These are phyloP conservation scores for Luffa acutangula DNA, from an alignment of 306 rosid species.

Conservation along the genomic window DNA sequence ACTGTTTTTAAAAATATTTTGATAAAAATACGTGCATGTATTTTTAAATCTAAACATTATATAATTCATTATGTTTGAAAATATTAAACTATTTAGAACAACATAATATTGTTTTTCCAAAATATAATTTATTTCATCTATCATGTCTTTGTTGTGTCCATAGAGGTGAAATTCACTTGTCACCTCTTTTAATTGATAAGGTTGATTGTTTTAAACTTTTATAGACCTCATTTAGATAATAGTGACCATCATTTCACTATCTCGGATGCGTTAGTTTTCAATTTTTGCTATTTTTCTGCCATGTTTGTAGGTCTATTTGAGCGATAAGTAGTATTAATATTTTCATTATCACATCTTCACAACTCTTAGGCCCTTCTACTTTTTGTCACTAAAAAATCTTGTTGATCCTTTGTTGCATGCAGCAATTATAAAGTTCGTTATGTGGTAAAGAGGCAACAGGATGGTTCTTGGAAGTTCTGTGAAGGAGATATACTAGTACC, in stretches of 20 bases:
- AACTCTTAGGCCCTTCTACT: not conserved
- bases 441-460: slow-evolving; percentile 59
- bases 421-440: slow-evolving; percentile 81
- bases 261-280: not conserved
- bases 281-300: not conserved
- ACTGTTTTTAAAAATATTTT: too few species aligned
- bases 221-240: not conserved
- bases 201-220: not conserved
- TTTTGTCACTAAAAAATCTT: not conserved
- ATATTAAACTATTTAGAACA: too few species aligned
- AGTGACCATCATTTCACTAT: not conserved
- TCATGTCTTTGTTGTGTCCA: too few species aligned
- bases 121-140: too few species aligned
- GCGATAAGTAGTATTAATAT: not conserved
- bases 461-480: slow-evolving; percentile 96
- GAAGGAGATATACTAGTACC: slow-evolving; percentile 53
- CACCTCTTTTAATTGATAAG: not conserved
- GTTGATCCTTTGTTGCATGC: slow-evolving; percentile 10
- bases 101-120: too few species aligned
- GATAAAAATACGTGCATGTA: too few species aligned
- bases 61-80: too few species aligned
- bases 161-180: not conserved
- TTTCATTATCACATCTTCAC: not conserved
- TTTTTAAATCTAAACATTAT: too few species aligned
- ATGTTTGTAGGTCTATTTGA: not conserved